Evolutionary conservation across 352 stramenopile species (phyloP).

Genomic region (Phytopythium sindhum): DNA sequence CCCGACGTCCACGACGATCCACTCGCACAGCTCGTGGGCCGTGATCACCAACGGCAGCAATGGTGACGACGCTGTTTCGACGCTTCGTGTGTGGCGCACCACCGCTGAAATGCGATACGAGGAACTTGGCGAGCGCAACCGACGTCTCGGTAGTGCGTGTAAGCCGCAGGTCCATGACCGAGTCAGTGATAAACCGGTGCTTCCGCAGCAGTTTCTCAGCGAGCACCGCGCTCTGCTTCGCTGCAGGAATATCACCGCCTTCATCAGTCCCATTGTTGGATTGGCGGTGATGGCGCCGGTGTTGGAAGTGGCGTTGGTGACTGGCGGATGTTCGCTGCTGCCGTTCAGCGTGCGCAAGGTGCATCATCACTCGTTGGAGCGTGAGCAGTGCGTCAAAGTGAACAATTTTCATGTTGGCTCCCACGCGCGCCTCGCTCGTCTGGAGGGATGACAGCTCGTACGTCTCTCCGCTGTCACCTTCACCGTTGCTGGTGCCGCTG

Average conservation of each 20-base stretch:
- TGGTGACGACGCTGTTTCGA: neutral
- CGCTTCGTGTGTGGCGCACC: neutral
- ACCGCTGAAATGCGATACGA: constrained; percentile 37
- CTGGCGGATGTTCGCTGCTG: neutral
- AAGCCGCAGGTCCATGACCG: constrained; percentile 58
- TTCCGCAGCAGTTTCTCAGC: constrained; percentile 54
- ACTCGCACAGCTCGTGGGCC: neutral
- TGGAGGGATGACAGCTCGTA: constrained; percentile 29
- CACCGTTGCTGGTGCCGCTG: neutral
- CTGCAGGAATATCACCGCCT: constrained; percentile 20
- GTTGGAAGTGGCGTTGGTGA: neutral
- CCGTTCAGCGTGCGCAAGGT: constrained; percentile 26
- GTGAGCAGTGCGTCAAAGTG: constrained; percentile 67
- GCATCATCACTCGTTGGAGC: constrained; percentile 57
- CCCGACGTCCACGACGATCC: neutral
- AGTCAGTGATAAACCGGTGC: constrained; percentile 67
- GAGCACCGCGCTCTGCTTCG: constrained; percentile 29
- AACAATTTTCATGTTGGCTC: constrained; percentile 67
- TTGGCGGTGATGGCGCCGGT: neutral
- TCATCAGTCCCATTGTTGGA: neutral
- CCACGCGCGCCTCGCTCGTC: constrained; percentile 57
- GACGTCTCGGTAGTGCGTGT: constrained; percentile 52
- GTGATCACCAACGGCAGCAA: neutral
- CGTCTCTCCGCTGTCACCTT: constrained; percentile 8
- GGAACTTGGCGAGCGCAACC: constrained; percentile 56